phyloP scores from a whole-genome alignment of 1,139 yeast species.

The Yamadazyma buinensis region DNA sequence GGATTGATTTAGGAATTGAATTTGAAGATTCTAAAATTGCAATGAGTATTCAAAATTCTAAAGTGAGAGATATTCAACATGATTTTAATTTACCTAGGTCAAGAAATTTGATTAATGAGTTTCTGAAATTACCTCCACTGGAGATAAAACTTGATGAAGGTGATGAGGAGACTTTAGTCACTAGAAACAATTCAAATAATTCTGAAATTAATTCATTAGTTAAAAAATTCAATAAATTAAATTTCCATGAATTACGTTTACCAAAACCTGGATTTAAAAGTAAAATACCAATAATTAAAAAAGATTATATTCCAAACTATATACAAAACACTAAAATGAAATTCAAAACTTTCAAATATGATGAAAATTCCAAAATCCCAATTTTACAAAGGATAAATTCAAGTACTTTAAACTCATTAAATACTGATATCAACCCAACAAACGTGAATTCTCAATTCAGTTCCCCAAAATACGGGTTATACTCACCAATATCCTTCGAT shows the following conservation, averaged over 20 bases:
- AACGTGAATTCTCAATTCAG: slow-evolving; percentile 4
- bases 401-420: slow-evolving; percentile 1
- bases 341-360: not conserved
- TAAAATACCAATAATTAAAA: slow-evolving; percentile 21
- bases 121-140: slow-evolving; percentile 6
- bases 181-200: slow-evolving; percentile 1
- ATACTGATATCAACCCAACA: slow-evolving; percentile 1
- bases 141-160: too few relatives aligned
- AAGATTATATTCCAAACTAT: slow-evolving; percentile 20
- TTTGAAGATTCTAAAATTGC: slow-evolving; percentile 31
- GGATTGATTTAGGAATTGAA: slow-evolving; percentile 36
- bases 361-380: slow-evolving; percentile 23
- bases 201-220: slow-evolving; percentile 1
- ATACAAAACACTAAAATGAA: slow-evolving; percentile 3
- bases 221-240: slow-evolving; percentile 1
- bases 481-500: slow-evolving; percentile 12
- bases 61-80: slow-evolving; percentile 22
- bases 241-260: slow-evolving; percentile 4
- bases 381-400: slow-evolving; percentile 17
- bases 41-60: slow-evolving; percentile 29
- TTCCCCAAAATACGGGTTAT: slow-evolving; percentile 4
- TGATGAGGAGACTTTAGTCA: slow-evolving; percentile 21
- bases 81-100: slow-evolving; percentile 10
- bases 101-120: slow-evolving; percentile 10
- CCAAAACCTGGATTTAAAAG: slow-evolving; percentile 10